Evolutionary conservation across 495 filamentous ascomycete genomes (phyloP).

Genomic region (Parathielavia appendiculata): DNA sequence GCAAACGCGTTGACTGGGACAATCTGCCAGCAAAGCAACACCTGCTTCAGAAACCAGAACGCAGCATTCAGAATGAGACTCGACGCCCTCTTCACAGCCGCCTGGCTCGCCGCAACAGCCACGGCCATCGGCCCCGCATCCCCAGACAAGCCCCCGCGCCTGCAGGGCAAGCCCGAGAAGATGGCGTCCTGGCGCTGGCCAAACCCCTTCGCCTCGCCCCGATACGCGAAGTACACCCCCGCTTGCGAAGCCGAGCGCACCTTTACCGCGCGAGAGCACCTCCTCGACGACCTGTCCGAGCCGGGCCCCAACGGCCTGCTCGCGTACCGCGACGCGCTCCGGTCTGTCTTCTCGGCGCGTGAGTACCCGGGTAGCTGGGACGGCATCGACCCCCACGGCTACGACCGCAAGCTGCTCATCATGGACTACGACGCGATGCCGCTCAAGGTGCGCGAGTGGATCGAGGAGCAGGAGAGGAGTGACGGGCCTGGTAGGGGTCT

Average conservation of each 20-base stretch:
- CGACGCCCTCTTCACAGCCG: conserved; percentile 16
- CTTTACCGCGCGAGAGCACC: conserved; percentile 29
- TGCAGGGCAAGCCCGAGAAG: conserved; percentile 22
- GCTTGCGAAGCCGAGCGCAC: conserved; percentile 22
- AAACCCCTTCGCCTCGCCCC: conserved; percentile 26
- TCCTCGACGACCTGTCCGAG: conserved; percentile 34
- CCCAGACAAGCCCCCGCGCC: conserved; percentile 21
- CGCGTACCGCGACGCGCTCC: conserved; percentile 30
- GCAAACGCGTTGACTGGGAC: no score
- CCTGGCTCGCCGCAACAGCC: conserved; percentile 18
- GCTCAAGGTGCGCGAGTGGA: conserved; percentile 33
- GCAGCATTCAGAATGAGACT: conserved; percentile 22
- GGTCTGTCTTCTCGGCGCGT: conserved; percentile 27
- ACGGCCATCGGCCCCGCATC: conserved; percentile 24
- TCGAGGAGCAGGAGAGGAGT: conserved; percentile 33
- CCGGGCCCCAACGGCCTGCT: conserved; percentile 24
- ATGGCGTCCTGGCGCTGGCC: conserved; percentile 30
- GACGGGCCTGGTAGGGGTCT: conserved; percentile 24
- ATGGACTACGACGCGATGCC: conserved; percentile 34
- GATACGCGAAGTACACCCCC: conserved; percentile 16
- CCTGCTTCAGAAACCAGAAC: no score
- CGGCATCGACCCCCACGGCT: conserved; percentile 36
- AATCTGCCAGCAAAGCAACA: conserved; percentile 9
- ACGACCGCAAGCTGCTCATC: conserved; percentile 32
- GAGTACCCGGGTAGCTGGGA: conserved; percentile 37